Evolutionary conservation across 192 early-diverging fungal species (phyloP).

Genomic region (Coemansia sp.): DNA sequence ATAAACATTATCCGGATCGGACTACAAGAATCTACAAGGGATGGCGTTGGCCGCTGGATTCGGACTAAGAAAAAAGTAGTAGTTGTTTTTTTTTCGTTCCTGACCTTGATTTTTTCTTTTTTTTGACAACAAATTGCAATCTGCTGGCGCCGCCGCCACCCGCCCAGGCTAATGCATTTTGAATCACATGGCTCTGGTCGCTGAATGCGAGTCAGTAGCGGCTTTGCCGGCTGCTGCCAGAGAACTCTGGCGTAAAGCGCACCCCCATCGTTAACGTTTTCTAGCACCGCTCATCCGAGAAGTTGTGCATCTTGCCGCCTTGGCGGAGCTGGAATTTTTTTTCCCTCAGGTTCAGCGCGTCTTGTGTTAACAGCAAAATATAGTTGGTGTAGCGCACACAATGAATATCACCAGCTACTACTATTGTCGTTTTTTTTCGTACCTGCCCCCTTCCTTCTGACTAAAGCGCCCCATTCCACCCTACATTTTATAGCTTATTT

Average conservation of each 20-base stretch:
- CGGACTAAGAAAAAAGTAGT: background rate
- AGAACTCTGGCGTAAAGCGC: no score
- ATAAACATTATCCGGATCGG: no score
- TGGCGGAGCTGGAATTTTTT: background rate
- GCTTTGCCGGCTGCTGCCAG: no score
- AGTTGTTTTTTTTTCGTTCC: background rate
- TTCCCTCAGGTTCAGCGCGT: no score
- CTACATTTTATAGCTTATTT: background rate
- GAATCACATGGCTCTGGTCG: background rate
- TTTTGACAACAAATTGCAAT: background rate
- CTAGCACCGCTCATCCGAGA: background rate
- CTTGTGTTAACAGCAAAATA: no score
- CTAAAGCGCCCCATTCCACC: no score
- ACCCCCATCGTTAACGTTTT: background rate
- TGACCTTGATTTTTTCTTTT: background rate
- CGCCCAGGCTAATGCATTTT: background rate
- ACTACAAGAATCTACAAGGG: no score
- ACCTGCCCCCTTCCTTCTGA: no score
- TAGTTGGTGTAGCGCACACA: no score
- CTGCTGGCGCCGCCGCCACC: background rate
- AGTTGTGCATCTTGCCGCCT: background rate
- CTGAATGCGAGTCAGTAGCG: background rate
- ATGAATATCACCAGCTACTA: no score
- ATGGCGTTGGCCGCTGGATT: no score
- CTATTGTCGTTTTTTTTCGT: no score